A percentile compares a stretch with the other conserved stretches of the same genome.
Conservation (phyloP, 2,329 filamentous ascomycete species). For the Claviceps humidiphila region DNA sequence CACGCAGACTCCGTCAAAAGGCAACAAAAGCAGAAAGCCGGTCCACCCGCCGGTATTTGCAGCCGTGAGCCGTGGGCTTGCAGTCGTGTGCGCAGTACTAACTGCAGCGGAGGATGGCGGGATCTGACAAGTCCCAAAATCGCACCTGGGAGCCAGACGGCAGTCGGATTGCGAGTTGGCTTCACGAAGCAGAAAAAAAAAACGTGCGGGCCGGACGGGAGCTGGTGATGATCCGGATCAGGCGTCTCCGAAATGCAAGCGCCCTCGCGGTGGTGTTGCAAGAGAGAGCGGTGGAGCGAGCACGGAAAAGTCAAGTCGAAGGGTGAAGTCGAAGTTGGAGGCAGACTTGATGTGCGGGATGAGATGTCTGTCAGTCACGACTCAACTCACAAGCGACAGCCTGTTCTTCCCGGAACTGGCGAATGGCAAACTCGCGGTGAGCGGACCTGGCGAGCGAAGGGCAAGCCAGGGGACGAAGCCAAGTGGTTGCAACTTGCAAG, state of each 20-base stretch:
- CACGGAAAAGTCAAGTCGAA: background rate
- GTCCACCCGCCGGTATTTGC: background rate
- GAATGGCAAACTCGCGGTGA: background rate
- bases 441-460: background rate
- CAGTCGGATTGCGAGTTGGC: background rate
- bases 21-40: slow-evolving; percentile 1
- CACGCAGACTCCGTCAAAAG: slow-evolving; percentile 5
- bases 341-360: background rate
- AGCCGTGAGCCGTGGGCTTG: background rate
- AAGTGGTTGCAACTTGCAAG: no score
- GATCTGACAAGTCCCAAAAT: background rate
- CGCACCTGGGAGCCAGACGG: background rate
- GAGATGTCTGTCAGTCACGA: background rate
- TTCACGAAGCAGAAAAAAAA: background rate
- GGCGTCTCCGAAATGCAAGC: background rate
- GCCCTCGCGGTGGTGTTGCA: background rate
- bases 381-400: background rate
- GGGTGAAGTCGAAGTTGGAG: background rate
- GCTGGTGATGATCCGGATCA: background rate
- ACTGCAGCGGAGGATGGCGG: background rate
- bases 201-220: background rate
- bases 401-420: background rate
- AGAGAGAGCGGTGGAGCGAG: background rate
- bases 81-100: background rate
- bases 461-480: background rate